Percentiles rank a stretch among this genome's conserved stretches.
These are phyloP conservation scores for Globisporangium cylindrosporum DNA, from an alignment of 352 stramenopile genomes.

Conservation along the genomic window DNA sequence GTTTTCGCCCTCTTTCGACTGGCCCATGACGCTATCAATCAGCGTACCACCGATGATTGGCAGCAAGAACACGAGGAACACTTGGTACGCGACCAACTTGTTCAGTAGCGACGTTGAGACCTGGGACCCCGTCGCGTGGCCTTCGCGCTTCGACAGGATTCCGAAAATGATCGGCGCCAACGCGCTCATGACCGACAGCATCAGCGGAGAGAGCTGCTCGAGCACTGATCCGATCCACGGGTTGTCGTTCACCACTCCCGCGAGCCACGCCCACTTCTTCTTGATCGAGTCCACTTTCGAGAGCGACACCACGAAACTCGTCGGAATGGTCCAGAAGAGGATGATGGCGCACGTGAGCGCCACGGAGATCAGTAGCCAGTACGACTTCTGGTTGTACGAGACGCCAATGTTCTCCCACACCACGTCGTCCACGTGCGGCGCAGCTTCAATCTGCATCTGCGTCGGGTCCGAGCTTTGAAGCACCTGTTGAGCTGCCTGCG, in stretches of 20 bases:
- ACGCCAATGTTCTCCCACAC: slow-evolving; percentile 82
- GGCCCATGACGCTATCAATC: slow-evolving; percentile 63
- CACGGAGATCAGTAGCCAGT: slow-evolving; percentile 66
- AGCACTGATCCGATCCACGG: slow-evolving; percentile 70
- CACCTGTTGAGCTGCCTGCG: slow-evolving; percentile 77
- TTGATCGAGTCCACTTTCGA: slow-evolving; percentile 62
- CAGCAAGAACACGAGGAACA: slow-evolving; percentile 78
- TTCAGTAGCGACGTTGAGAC: slow-evolving; percentile 73
- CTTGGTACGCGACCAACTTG: slow-evolving; percentile 82
- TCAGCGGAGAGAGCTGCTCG: slow-evolving; percentile 73
- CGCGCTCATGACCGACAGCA: slow-evolving; percentile 76
- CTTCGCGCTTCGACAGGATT: slow-evolving; percentile 77
- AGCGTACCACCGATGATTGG: slow-evolving; percentile 83
- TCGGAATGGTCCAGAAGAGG: slow-evolving; percentile 82
- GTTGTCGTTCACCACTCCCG: slow-evolving; percentile 43
- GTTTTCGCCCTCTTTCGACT: slow-evolving; percentile 37
- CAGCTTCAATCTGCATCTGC: slow-evolving; percentile 67
- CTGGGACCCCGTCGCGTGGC: slow-evolving; percentile 60
- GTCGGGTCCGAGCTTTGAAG: slow-evolving; percentile 71
- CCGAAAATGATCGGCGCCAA: slow-evolving; percentile 83
- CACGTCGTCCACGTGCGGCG: slow-evolving; percentile 60
- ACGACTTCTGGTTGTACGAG: slow-evolving; percentile 69
- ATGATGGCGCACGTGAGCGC: slow-evolving; percentile 66
- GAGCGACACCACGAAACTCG: slow-evolving; percentile 70
- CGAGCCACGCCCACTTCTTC: slow-evolving; percentile 46